Base-by-base conservation (phyloP, 495 filamentous ascomycete genomes). In the Saxophila tyrrhenica region DNA sequence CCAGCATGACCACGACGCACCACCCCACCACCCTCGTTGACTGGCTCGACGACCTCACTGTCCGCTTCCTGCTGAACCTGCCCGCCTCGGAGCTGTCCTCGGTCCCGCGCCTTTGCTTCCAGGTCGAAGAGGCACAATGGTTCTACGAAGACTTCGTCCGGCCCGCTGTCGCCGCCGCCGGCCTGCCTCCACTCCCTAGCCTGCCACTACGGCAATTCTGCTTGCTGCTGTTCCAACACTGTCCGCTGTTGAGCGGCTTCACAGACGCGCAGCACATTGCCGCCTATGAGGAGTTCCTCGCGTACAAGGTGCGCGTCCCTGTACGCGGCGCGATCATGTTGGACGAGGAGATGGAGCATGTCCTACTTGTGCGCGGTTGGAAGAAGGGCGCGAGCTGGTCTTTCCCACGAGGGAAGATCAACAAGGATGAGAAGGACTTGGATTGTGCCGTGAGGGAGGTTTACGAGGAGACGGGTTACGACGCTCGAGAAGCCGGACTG, bases 111-210 rank as follows among this genome's bases (percentile, higher is more conserved):
- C 89, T 97, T 65, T 95, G 89, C 69, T 98, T 98, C 69, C 90
- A 96, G 72, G 84, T 98, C 52, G 92, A 98, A 70, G 94, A 96
- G 65, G 92, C 92, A 64, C 92, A 98, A 85, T 98, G 92, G 92
- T 97, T 89, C 69, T 98, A 96, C 81, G 94, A 97, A 70, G 92
- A 98, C 70, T 98, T 97, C 65, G 86, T 98, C 69, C 86, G 94
- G 35, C 89, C 89, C 25, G 73, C 90, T 51, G 54, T 48, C 15
- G 50, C 50, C 1, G 59, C 55, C 9, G n/a, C 47, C 9, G 59
- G 59, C 38, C 87, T 95, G 64, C 88, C 89, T 9, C 75, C 75
- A 29, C 72, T 97, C 2, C 94, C 94, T 7, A 87, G 85, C 1
- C 80, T 97, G 69, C 81, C 81, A 35, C 78, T 97, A 10, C 81